These are phyloP conservation scores for Plasmodium sp. DNA, from an alignment of 169 alveolate genomes.

Conservation along the genomic window DNA sequence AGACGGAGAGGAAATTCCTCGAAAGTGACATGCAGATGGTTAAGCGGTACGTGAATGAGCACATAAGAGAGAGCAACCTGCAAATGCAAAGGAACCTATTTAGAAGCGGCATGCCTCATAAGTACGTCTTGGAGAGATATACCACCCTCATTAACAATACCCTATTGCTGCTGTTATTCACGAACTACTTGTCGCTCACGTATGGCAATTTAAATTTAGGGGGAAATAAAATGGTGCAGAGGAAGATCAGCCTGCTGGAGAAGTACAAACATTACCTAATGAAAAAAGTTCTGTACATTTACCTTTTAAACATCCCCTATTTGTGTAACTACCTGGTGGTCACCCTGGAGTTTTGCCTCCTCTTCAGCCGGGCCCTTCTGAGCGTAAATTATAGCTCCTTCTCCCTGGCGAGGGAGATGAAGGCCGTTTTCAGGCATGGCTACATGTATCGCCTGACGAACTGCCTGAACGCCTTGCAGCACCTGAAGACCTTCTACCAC, in stretches of 20 bases:
- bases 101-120: background rate
- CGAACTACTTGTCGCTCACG: conserved; percentile 5
- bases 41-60: background rate
- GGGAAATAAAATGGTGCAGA: background rate
- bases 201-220: background rate
- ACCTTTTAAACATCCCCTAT: conserved; percentile 46
- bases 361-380: conserved; percentile 15
- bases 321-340: conserved; percentile 49
- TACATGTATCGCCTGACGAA: conserved; percentile 26
- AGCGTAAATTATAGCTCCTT: conserved; percentile 4
- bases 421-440: background rate
- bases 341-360: conserved; percentile 12
- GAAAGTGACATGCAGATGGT: conserved; percentile 40
- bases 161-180: background rate
- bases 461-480: conserved; percentile 11
- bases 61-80: background rate
- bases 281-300: conserved; percentile 15
- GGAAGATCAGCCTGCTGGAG: conserved; percentile 5
- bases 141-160: conserved; percentile 39
- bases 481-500: conserved; percentile 44
- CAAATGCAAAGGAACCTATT: background rate
- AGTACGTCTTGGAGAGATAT: conserved; percentile 9
- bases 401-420: conserved; percentile 4
- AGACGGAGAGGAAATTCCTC: background rate
- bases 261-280: conserved; percentile 28